Conservation (phyloP, 2,329 filamentous ascomycete genomes). For the Alternaria rosae region DNA sequence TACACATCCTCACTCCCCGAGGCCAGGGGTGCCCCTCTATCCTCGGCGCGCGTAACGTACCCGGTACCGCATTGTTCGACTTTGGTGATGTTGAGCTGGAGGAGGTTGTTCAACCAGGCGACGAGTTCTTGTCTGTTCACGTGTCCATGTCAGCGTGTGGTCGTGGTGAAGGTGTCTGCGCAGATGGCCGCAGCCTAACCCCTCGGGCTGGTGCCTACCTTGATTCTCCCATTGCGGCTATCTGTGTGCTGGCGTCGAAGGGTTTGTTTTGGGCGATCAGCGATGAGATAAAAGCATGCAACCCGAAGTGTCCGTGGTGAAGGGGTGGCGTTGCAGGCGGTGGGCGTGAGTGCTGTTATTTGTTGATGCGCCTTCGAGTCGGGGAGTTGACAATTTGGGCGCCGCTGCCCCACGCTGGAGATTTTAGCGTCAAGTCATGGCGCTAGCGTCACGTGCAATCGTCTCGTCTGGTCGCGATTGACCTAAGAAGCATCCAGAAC, state of each 20-base stretch:
- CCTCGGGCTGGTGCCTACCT: constrained; percentile 61
- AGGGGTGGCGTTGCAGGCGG: constrained; percentile 5
- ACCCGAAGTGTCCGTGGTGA: constrained; percentile 7
- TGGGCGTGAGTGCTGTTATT: constrained; percentile 27
- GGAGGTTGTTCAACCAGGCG: constrained; percentile 94
- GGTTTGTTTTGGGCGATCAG: constrained; percentile 7
- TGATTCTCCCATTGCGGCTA: constrained; percentile 67
- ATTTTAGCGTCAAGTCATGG: constrained; percentile 15
- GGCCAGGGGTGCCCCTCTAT: constrained; percentile 15
- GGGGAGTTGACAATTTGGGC: constrained; percentile 27
- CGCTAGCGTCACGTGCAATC: constrained; percentile 13
- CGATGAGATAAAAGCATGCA: constrained; percentile 12
- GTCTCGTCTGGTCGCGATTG: background rate
- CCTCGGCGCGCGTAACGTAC: constrained; percentile 62
- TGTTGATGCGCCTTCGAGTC: constrained; percentile 32
- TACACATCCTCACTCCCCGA: constrained; percentile 3
- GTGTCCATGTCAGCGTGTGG: constrained; percentile 27
- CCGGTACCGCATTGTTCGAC: constrained; percentile 99
- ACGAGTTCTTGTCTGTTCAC: constrained; percentile 86
- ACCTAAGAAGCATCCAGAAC: background rate
- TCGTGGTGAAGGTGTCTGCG: constrained; percentile 12
- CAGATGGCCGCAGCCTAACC: constrained; percentile 2
- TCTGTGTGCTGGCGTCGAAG: constrained; percentile 9
- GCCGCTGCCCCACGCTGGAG: constrained; percentile 24
- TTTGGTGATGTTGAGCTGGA: constrained; percentile 97